Evolutionary conservation across 2,329 filamentous ascomycete species (phyloP).

Genomic region (Coniella vitis): DNA sequence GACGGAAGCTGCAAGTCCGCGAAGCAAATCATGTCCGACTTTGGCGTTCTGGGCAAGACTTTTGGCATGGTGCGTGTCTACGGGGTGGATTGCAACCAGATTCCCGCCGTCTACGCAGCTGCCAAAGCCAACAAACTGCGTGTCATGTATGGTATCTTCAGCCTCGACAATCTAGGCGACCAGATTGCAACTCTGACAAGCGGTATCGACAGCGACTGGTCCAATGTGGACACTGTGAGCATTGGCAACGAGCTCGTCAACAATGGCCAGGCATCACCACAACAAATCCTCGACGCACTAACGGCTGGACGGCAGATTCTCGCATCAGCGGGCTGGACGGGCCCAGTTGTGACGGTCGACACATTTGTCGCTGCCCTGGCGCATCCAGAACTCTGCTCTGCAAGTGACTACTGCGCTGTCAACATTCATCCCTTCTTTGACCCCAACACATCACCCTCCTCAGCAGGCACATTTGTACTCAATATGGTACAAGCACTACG

Average conservation of each 20-base stretch:
- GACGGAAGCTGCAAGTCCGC: constrained; percentile 60
- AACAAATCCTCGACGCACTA: constrained; percentile 52
- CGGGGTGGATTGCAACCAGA: constrained; percentile 72
- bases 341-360: constrained; percentile 73
- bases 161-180: constrained; percentile 47
- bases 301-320: constrained; percentile 50
- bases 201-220: constrained; percentile 59
- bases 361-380: constrained; percentile 62
- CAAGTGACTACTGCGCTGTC: constrained; percentile 70
- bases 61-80: constrained; percentile 69
- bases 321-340: constrained; percentile 56
- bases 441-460: constrained; percentile 45
- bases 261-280: constrained; percentile 45
- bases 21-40: constrained; percentile 57
- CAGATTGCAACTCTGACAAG: constrained; percentile 57
- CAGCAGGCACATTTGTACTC: constrained; percentile 62
- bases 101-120: constrained; percentile 53
- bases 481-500: constrained; percentile 43
- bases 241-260: constrained; percentile 80
- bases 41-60: constrained; percentile 42
- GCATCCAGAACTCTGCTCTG: constrained; percentile 63
- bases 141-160: constrained; percentile 69
- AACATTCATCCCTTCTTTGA: constrained; percentile 88
- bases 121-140: constrained; percentile 59
- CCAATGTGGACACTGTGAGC: constrained; percentile 60